Percentiles rank a stretch among this genome's conserved stretches.
phyloP scores from a whole-genome alignment of 148 eudicot genomes.

The Chenopodium suecicum region DNA sequence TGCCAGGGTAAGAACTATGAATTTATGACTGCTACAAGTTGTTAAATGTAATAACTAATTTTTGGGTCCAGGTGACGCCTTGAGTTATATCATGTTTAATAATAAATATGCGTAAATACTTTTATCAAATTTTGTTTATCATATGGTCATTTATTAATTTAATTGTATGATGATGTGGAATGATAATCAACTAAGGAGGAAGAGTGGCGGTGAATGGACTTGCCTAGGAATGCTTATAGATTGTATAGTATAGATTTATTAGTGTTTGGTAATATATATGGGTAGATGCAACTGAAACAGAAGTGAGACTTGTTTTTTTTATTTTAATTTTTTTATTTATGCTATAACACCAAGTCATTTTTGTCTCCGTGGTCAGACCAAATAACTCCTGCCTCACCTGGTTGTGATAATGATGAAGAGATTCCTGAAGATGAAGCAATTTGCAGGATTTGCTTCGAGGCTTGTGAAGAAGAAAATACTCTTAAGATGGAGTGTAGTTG shows the following conservation, averaged over 20 bases:
- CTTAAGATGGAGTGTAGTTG: constrained; percentile 97
- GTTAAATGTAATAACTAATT: too few species aligned
- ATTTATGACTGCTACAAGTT: too few species aligned
- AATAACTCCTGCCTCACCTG: constrained; percentile 44
- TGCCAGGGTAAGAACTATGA: too few species aligned
- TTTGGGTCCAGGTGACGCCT: too few species aligned
- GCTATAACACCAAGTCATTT: not conserved
- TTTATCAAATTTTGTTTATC: too few species aligned
- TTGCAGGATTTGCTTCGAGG: constrained; percentile 86
- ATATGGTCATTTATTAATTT: too few species aligned
- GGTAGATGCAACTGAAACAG: not conserved
- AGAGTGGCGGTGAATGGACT: too few species aligned
- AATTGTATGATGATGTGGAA: too few species aligned
- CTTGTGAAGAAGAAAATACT: constrained; percentile 80
- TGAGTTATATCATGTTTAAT: too few species aligned
- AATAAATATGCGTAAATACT: too few species aligned
- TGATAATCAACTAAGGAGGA: too few species aligned
- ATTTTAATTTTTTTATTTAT: not conserved
- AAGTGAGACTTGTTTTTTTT: not conserved
- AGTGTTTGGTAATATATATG: not conserved
- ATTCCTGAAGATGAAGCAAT: constrained; percentile 92
- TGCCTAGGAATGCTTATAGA: not conserved
- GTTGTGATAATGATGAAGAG: constrained; percentile 64
- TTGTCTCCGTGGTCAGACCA: constrained; percentile 40
- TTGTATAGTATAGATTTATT: not conserved